Evolutionary conservation across 2,329 filamentous ascomycete genomes (phyloP).

Genomic region (Helicocarpus griseus): DNA sequence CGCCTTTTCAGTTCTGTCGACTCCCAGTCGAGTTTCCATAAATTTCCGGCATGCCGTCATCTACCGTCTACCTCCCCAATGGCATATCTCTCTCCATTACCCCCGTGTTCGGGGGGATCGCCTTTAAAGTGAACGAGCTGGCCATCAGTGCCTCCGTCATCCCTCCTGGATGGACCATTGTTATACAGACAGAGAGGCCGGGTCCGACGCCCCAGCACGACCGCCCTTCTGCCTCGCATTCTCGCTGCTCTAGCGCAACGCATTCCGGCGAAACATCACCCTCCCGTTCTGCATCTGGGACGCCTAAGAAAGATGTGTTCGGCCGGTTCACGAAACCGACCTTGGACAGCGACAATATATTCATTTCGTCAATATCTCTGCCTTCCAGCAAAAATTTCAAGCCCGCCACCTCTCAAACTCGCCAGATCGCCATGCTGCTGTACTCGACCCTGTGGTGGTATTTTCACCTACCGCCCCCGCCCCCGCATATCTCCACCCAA

Average conservation of each 20-base stretch:
- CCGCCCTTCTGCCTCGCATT: constrained; percentile 3
- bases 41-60: background rate
- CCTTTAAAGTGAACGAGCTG: constrained; percentile 75
- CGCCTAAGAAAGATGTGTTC: background rate
- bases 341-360: constrained; percentile 68
- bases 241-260: background rate
- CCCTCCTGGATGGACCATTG: constrained; percentile 82
- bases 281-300: background rate
- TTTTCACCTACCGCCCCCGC: constrained; percentile 76
- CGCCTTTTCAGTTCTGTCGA: background rate
- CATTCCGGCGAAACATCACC: background rate
- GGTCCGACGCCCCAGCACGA: background rate
- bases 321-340: constrained; percentile 67
- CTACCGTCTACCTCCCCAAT: constrained; percentile 59
- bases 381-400: constrained; percentile 73
- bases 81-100: constrained; percentile 73
- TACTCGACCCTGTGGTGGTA: constrained; percentile 96
- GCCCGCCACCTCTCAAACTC: constrained; percentile 66
- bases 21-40: background rate
- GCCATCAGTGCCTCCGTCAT: constrained; percentile 57
- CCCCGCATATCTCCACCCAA: constrained; percentile 51
- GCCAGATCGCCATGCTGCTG: constrained; percentile 92
- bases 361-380: constrained; percentile 84
- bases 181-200: constrained; percentile 51
- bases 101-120: constrained; percentile 83